phyloP scores from a whole-genome alignment of 1,139 yeast species.

The Magnusiomyces tetraspermus region DNA sequence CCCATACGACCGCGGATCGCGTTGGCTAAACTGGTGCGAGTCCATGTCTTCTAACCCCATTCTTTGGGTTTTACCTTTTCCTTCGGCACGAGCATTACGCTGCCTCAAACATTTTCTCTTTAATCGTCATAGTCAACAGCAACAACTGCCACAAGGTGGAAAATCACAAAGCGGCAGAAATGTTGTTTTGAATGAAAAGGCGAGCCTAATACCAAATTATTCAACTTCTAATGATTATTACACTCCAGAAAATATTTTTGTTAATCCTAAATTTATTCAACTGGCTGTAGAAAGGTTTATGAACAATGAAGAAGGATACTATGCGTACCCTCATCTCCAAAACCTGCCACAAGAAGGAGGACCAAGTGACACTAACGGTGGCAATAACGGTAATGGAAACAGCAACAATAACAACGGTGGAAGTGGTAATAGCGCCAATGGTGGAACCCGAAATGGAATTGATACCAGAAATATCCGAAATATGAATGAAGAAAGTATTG shows the following conservation, averaged over 20 bases:
- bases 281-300: conserved; percentile 2
- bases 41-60: conserved; percentile 7
- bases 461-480: no score
- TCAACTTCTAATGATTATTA: background rate
- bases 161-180: no score
- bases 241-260: background rate
- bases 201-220: no score
- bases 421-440: no score
- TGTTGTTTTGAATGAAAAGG: no score
- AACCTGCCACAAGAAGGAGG: background rate
- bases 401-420: no score
- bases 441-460: no score
- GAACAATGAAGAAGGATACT: conserved; percentile 6
- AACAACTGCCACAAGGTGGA: background rate
- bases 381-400: no score
- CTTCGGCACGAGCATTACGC: background rate
- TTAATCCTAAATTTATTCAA: conserved; percentile 1
- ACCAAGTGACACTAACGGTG: no score
- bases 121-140: no score
- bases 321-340: conserved; percentile 9
- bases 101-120: background rate
- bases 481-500: no score
- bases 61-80: conserved; percentile 9
- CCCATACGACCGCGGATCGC: conserved; percentile 29
- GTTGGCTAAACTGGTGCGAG: conserved; percentile 7